A percentile compares a stretch with the other conserved stretches of the same genome.
These are phyloP conservation scores for Fusarium sacchari DNA, from an alignment of 2,329 filamentous ascomycete species.

Conservation along the genomic window DNA sequence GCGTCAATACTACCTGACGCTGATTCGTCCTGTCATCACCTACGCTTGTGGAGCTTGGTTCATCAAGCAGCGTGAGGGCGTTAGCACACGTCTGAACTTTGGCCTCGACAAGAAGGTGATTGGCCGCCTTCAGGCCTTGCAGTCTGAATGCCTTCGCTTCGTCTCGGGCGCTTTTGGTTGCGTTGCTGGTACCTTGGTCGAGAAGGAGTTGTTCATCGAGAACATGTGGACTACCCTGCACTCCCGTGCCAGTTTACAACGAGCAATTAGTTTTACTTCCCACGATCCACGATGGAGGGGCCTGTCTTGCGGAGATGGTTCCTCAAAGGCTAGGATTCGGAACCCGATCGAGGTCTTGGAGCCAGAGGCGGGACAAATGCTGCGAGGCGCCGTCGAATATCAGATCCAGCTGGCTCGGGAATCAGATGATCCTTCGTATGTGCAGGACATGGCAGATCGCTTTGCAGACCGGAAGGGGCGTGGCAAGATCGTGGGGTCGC, in stretches of 20 bases:
- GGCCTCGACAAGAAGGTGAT: neutral
- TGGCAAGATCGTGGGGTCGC: neutral
- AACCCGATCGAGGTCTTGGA: neutral
- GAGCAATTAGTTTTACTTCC: neutral
- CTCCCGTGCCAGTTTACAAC: neutral
- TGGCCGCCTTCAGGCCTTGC: neutral
- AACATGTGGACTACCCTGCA: neutral
- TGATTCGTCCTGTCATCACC: slow-evolving; percentile 2
- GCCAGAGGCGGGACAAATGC: neutral
- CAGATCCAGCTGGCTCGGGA: neutral
- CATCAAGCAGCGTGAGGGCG: neutral
- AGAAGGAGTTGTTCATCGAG: neutral
- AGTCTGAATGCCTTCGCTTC: neutral
- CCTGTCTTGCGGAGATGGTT: neutral
- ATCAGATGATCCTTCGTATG: neutral
- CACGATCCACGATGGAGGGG: neutral
- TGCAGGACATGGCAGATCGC: neutral
- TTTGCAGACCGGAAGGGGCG: neutral
- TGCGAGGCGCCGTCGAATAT: neutral
- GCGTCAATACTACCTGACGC: slow-evolving; percentile 6
- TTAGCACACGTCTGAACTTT: neutral
- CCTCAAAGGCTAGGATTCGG: neutral
- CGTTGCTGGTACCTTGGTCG: neutral
- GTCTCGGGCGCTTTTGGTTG: neutral
- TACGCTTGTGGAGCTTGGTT: slow-evolving; percentile 27